Evolutionary conservation across 768 basidiomycete species (phyloP).

Genomic region (Boletales sp.): DNA sequence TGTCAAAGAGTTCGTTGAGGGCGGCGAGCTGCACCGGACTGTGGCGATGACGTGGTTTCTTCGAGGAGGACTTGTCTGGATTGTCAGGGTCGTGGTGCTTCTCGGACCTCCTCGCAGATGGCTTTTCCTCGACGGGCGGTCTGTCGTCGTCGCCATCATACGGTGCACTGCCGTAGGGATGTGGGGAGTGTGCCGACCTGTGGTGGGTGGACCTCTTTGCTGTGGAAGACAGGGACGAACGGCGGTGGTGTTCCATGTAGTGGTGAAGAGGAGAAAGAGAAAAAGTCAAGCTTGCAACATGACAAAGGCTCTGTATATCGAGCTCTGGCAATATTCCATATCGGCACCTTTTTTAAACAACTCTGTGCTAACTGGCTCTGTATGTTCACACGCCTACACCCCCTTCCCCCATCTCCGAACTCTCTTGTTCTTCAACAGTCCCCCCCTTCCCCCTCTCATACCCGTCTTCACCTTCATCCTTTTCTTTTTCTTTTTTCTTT

Average conservation of each 20-base stretch:
- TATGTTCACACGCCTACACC: conserved; percentile 27
- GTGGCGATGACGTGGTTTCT: conserved; percentile 81
- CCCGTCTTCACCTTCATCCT: no score
- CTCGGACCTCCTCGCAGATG: conserved; percentile 17
- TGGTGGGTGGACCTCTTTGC: conserved; percentile 9
- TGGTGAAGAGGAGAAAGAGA: conserved; percentile 24
- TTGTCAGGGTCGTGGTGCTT: conserved; percentile 24
- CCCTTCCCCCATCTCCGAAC: background rate
- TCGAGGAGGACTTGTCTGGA: conserved; percentile 30
- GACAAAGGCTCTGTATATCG: conserved; percentile 39
- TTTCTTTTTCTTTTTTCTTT: no score
- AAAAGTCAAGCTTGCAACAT: conserved; percentile 34
- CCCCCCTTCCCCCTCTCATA: background rate
- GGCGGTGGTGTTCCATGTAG: conserved; percentile 22
- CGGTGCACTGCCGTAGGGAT: conserved; percentile 1
- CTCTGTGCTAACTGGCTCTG: conserved; percentile 24
- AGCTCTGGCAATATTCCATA: conserved; percentile 38
- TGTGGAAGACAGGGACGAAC: conserved; percentile 13
- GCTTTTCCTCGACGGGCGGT: conserved; percentile 22
- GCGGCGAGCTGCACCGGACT: conserved; percentile 68
- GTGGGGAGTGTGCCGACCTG: conserved; percentile 8
- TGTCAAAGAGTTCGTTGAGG: conserved; percentile 75
- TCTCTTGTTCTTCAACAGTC: background rate
- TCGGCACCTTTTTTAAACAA: conserved; percentile 36
- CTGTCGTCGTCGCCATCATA: conserved; percentile 23